Evolutionary conservation across 2,329 filamentous ascomycete genomes (phyloP).

Genomic region (Dothistroma pini): DNA sequence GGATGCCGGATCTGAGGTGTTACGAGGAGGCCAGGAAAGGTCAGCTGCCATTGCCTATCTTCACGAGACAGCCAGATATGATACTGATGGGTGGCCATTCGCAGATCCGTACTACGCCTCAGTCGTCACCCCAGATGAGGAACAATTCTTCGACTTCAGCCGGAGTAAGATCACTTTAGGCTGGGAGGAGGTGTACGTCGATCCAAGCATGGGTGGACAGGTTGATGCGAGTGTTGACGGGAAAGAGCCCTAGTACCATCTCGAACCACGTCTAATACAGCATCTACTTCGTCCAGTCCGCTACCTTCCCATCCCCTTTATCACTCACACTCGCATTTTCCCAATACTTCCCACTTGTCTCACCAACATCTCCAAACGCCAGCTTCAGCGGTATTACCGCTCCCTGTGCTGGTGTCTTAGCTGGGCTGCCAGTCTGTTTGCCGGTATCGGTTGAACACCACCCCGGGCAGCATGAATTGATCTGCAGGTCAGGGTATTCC

Average conservation of each 20-base stretch:
- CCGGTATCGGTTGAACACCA: background rate
- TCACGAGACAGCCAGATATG: too few relatives aligned
- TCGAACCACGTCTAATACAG: background rate
- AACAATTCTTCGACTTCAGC: slow-evolving; percentile 13
- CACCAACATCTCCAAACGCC: background rate
- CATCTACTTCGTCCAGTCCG: background rate
- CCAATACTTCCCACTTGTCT: background rate
- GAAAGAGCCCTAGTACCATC: background rate
- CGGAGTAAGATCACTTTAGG: slow-evolving; percentile 13
- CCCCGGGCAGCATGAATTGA: background rate
- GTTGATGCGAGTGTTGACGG: background rate
- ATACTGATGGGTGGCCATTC: too few relatives aligned
- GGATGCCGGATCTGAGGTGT: slow-evolving; percentile 15
- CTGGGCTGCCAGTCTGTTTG: background rate
- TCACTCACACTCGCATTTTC: background rate
- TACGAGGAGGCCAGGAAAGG: slow-evolving; percentile 12
- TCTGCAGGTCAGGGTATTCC: background rate
- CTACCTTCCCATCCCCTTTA: background rate
- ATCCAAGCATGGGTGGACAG: background rate
- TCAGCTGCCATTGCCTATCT: background rate
- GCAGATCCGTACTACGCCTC: slow-evolving; percentile 18
- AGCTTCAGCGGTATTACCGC: background rate
- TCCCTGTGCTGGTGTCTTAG: background rate
- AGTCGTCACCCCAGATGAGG: slow-evolving; percentile 17
- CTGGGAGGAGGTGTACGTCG: slow-evolving; percentile 17